Evolutionary conservation across 2,329 filamentous ascomycete genomes (phyloP).

Genomic region (Verticillium longisporum): DNA sequence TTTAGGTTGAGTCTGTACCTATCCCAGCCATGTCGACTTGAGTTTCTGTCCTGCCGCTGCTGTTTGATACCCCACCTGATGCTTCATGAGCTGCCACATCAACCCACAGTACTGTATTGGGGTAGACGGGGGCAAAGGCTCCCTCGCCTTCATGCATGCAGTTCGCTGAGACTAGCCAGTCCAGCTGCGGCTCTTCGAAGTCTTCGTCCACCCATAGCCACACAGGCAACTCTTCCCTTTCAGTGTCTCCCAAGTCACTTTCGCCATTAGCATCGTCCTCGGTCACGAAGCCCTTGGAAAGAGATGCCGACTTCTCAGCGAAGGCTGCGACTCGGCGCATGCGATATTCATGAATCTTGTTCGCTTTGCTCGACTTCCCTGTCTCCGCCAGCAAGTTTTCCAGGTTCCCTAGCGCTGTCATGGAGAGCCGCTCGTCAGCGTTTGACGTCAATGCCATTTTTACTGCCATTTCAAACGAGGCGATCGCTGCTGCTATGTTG

Average conservation of each 20-base stretch:
- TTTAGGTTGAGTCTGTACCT: not conserved
- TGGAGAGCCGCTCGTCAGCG: conserved; percentile 22
- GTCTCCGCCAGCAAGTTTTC: conserved; percentile 19
- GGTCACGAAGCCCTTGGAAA: conserved; percentile 4
- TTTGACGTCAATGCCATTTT: conserved; percentile 18
- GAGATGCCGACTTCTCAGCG: conserved; percentile 16
- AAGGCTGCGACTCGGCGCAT: conserved; percentile 20
- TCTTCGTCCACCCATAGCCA: conserved; percentile 10
- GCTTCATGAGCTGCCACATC: conserved; percentile 1
- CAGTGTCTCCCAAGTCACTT: not conserved
- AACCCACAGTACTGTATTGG: conserved; percentile 2
- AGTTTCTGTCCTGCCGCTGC: not conserved
- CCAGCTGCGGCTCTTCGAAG: conserved; percentile 1
- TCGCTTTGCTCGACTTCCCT: conserved; percentile 15
- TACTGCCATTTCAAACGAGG: conserved; percentile 21
- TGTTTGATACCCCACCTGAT: not conserved
- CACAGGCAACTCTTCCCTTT: conserved; percentile 4
- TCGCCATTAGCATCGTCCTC: conserved; percentile 6
- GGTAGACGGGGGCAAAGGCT: not conserved
- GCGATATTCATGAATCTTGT: conserved; percentile 18
- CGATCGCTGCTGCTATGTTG: conserved; percentile 19
- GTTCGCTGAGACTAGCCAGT: conserved; percentile 1
- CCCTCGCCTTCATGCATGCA: not conserved
- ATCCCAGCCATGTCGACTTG: not conserved
- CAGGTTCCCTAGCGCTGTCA: conserved; percentile 25